Evolutionary conservation across 1,284 basidiomycete species (phyloP).

Genomic region (Sutorius eximius): DNA sequence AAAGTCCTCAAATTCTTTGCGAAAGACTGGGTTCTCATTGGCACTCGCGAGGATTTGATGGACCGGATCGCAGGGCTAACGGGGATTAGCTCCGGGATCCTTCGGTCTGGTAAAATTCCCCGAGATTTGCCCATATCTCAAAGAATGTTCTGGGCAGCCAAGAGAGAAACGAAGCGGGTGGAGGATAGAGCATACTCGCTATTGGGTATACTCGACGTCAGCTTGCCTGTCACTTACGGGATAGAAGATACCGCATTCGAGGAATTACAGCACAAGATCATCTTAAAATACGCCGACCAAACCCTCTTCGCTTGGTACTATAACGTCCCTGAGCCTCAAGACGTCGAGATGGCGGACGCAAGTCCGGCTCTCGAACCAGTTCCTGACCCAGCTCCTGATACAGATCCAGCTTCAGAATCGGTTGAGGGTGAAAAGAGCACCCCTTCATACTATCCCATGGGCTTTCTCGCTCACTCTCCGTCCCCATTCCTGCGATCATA

Average conservation of each 20-base stretch:
- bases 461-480: conserved; percentile 27
- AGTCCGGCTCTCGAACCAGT: background rate
- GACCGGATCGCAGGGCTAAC: conserved; percentile 15
- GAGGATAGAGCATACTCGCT: conserved; percentile 33
- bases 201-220: conserved; percentile 25
- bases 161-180: conserved; percentile 17
- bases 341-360: conserved; percentile 6
- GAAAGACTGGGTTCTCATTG: conserved; percentile 25
- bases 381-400: background rate
- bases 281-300: conserved; percentile 24
- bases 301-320: conserved; percentile 32
- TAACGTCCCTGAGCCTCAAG: conserved; percentile 1
- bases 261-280: conserved; percentile 22
- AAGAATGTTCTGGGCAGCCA: conserved; percentile 28
- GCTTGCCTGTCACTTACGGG: conserved; percentile 24
- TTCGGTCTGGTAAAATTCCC: conserved; percentile 11
- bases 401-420: background rate
- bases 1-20: conserved; percentile 26
- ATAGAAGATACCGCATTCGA: conserved; percentile 23
- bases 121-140: conserved; percentile 21
- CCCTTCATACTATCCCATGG: conserved; percentile 12
- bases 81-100: conserved; percentile 19
- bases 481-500: conserved; percentile 18
- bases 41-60: conserved; percentile 18
- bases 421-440: background rate